Percentiles rank a stretch among this genome's conserved stretches.
These are phyloP conservation scores for Umbelopsis sp. DNA, from an alignment of 371 early-diverging fungal species.

Conservation along the genomic window DNA sequence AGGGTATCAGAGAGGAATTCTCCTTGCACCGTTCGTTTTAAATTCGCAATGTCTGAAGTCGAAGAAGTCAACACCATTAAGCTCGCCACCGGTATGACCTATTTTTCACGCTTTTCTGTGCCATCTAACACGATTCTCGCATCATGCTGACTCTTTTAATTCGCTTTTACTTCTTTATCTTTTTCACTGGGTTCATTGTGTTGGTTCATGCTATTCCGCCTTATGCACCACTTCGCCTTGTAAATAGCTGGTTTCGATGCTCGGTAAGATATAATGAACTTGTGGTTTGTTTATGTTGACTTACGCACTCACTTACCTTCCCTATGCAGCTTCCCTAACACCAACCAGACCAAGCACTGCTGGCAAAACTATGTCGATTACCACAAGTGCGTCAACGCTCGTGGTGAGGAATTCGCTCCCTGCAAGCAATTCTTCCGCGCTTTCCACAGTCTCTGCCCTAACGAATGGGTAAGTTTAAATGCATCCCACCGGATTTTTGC, in stretches of 20 bases:
- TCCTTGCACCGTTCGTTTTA: constrained; percentile 28
- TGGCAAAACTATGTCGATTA: constrained; percentile 97
- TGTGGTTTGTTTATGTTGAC: constrained; percentile 12
- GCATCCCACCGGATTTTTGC: not conserved
- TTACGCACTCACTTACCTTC: constrained; percentile 22
- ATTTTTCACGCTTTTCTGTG: not conserved
- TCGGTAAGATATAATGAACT: constrained; percentile 29
- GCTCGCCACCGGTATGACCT: constrained; percentile 35
- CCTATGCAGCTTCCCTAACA: constrained; percentile 84
- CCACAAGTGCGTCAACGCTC: constrained; percentile 81
- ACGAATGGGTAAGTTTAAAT: constrained; percentile 72
- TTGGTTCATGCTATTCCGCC: not conserved
- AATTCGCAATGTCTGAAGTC: constrained; percentile 36
- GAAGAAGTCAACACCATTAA: constrained; percentile 28
- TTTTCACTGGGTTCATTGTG: not conserved
- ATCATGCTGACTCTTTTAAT: constrained; percentile 1
- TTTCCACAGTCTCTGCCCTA: constrained; percentile 85
- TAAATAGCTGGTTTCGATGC: constrained; percentile 66
- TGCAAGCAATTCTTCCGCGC: constrained; percentile 86
- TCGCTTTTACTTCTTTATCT: not conserved
- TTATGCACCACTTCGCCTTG: not conserved
- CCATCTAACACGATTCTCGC: not conserved
- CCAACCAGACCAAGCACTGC: constrained; percentile 94
- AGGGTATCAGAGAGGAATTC: constrained; percentile 18
- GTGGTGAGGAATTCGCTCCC: constrained; percentile 89